Evolutionary conservation across 805 yeast genomes (phyloP), one percentile per base, ranked within the genome.

Genomic region (Nakazawaea peltata): DNA sequence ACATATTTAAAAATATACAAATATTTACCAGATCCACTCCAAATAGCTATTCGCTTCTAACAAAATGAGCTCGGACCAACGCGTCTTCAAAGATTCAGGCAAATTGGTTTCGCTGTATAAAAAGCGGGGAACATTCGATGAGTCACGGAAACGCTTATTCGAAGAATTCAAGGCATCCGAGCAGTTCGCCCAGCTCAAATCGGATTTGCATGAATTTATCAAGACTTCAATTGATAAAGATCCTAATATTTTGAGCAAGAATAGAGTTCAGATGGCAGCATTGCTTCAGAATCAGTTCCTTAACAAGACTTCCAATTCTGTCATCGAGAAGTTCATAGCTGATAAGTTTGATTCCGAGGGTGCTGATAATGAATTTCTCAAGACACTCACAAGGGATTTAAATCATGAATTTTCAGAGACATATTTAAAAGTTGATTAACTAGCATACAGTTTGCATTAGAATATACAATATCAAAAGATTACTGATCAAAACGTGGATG

Each of bases 401-500:
- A 36, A 36, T 22, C 34, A 15, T 11, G 34, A 30, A 15, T 36
- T 36, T 18, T 17, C 19, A 14, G 14, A 26, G 12, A 26, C 26
- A 12, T 36, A 30, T 30, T 26, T 26, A 6, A 18, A 29, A n/a
- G n/a, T n/a, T n/a, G n/a, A n/a, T n/a, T n/a, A n/a, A n/a, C n/a
- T 18, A 23, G 10, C 9, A 14, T 13, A 28, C 16, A 16, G 19
- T 10, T 14, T n/a, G n/a, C n/a, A n/a, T n/a, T n/a, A n/a, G n/a
- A n/a, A n/a, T n/a, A n/a, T n/a, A n/a, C n/a, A n/a, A n/a, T n/a
- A n/a, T n/a, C n/a, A n/a, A n/a, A n/a, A n/a, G n/a, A n/a, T n/a
- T n/a, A 21, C 23, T 21, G 10, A 26, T 46, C 54, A 77, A 46
- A 83, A 83, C 4, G 84, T 75, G 2, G 90, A 76, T 4, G 77